These are phyloP conservation scores for Fragilariopsis cylindrus DNA, from an alignment of 108 stramenopile genomes.

Conservation along the genomic window DNA sequence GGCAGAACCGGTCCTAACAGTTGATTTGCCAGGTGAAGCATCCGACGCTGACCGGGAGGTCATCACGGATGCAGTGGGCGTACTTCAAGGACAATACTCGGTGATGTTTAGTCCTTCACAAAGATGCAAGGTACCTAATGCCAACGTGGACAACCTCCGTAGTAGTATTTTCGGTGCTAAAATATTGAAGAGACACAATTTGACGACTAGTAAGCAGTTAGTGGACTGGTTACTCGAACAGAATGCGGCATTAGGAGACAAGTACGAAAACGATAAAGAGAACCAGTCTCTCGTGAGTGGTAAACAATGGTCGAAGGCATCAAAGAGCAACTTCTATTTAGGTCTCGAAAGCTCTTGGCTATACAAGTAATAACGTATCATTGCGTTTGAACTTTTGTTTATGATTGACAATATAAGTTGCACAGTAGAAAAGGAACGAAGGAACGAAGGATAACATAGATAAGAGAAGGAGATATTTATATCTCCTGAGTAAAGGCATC, in stretches of 20 bases:
- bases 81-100: constrained; percentile 46
- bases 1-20: constrained; percentile 76
- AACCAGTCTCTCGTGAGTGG: constrained; percentile 26
- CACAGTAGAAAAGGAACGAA: constrained; percentile 2
- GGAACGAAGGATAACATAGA: neutral
- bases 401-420: neutral
- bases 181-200: constrained; percentile 43
- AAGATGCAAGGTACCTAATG: constrained; percentile 74
- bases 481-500: neutral
- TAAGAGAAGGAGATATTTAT: neutral
- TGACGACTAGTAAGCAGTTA: constrained; percentile 46
- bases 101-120: constrained; percentile 80
- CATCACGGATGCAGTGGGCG: constrained; percentile 62
- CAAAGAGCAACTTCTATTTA: constrained; percentile 54
- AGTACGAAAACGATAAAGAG: constrained; percentile 2
- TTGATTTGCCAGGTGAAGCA: constrained; percentile 80
- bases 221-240: constrained; percentile 59
- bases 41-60: constrained; percentile 51
- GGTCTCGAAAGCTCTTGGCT: constrained; percentile 66
- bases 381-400: too few relatives aligned
- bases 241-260: constrained; percentile 31
- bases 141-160: constrained; percentile 84
- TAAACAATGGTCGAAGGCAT: constrained; percentile 56
- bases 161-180: constrained; percentile 76
- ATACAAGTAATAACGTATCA: constrained; percentile 36